phyloP scores from a whole-genome alignment of 345 rosid species.

The Viola odorata region DNA sequence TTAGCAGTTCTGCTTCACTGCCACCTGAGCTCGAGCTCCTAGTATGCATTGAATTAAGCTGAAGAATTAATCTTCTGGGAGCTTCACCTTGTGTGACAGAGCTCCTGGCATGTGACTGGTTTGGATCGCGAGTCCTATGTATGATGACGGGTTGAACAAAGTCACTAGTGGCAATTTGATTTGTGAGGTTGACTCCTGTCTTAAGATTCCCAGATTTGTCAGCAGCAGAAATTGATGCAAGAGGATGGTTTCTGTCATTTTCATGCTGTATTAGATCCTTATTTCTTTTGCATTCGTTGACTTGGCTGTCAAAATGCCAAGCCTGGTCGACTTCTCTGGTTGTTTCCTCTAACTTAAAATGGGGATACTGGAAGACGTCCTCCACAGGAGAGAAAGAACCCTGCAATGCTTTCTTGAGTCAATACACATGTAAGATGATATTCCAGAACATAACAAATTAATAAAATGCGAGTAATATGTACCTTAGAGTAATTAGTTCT shows the following conservation, averaged over 20 bases:
- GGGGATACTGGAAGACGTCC: not conserved
- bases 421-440: slow-evolving; percentile 1
- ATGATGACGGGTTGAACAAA: slow-evolving; percentile 34
- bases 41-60: slow-evolving; percentile 21
- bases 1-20: slow-evolving; percentile 21
- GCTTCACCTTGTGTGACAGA: slow-evolving; percentile 43
- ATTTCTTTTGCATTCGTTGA: not conserved
- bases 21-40: not conserved
- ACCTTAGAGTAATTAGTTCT: not conserved
- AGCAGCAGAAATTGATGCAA: slow-evolving; percentile 15
- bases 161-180: slow-evolving; percentile 14
- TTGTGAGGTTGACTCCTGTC: slow-evolving; percentile 4
- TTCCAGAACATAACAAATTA: not conserved
- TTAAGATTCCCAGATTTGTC: slow-evolving; percentile 11
- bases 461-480: not conserved
- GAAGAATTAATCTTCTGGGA: slow-evolving; percentile 50
- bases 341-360: not conserved
- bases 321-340: no score
- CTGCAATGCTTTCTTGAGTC: slow-evolving; percentile 17
- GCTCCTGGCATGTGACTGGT: slow-evolving; percentile 8
- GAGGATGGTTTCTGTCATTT: not conserved
- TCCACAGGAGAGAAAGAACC: slow-evolving; percentile 6
- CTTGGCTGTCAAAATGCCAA: not conserved
- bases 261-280: not conserved
- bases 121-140: slow-evolving; percentile 37